These are phyloP conservation scores for Botryobasidium botryosum DNA, from an alignment of 768 basidiomycete genomes.

Conservation along the genomic window DNA sequence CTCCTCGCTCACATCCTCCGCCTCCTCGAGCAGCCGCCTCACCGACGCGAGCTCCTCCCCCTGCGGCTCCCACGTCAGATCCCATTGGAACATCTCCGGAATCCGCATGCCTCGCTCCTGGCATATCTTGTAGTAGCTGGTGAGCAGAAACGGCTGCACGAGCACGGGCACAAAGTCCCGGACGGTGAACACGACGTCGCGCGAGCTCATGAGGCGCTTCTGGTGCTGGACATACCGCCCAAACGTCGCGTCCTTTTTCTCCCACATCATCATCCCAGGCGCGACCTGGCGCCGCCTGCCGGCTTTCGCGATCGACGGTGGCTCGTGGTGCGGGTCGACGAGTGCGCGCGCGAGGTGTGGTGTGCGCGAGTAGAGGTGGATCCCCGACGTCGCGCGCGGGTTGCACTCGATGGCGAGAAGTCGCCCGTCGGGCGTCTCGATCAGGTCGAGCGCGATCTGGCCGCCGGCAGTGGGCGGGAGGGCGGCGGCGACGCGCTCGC, in stretches of 20 bases:
- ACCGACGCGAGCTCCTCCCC: slow-evolving; percentile 4
- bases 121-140: slow-evolving; percentile 6
- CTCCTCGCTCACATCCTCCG: not conserved
- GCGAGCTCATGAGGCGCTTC: slow-evolving; percentile 3
- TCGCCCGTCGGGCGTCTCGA: slow-evolving; percentile 1
- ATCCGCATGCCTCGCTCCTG: slow-evolving; percentile 5
- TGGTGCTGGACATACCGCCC: slow-evolving; percentile 2
- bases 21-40: slow-evolving; percentile 1
- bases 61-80: slow-evolving; percentile 8
- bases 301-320: slow-evolving; percentile 1
- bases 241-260: slow-evolving; percentile 3
- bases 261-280: slow-evolving; percentile 9
- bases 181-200: slow-evolving; percentile 5
- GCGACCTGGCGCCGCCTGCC: slow-evolving; percentile 7
- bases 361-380: slow-evolving; percentile 4
- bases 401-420: slow-evolving; percentile 9
- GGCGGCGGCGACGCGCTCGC: not conserved
- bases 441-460: slow-evolving; percentile 7
- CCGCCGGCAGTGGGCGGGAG: not conserved
- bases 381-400: slow-evolving; percentile 6
- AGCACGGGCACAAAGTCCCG: slow-evolving; percentile 4
- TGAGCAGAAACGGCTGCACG: slow-evolving; percentile 7
- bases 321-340: not conserved
- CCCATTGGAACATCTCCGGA: slow-evolving; percentile 9
- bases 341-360: slow-evolving; percentile 1